A percentile compares a stretch with the other conserved stretches of the same genome.
These are phyloP conservation scores for Aspergillus hiratsukae DNA, from an alignment of 2,329 filamentous ascomycete species.

Conservation along the genomic window DNA sequence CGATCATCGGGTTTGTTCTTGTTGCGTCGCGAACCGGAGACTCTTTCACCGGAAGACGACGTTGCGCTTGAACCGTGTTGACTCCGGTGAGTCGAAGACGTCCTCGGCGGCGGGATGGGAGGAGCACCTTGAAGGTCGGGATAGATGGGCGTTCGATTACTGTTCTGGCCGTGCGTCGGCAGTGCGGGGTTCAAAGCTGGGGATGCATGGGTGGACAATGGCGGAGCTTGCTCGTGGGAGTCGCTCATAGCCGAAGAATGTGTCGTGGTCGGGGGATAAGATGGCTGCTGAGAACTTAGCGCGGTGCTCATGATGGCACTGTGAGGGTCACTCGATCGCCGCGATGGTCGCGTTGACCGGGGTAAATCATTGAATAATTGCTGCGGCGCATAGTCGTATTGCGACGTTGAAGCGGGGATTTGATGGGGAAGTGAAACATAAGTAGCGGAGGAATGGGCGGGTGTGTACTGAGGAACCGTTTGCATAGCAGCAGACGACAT, in stretches of 20 bases:
- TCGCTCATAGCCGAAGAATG: slow-evolving; percentile 42
- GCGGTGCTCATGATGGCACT: slow-evolving; percentile 10
- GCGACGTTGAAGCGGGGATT: slow-evolving; percentile 46
- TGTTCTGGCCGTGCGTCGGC: slow-evolving; percentile 24
- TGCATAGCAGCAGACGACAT: slow-evolving; percentile 64
- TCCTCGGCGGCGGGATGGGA: slow-evolving; percentile 72
- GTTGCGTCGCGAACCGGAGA: slow-evolving; percentile 37
- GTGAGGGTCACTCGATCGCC: slow-evolving; percentile 12
- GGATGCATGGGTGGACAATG: slow-evolving; percentile 40
- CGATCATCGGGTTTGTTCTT: slow-evolving; percentile 38
- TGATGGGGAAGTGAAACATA: slow-evolving; percentile 23
- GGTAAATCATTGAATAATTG: slow-evolving; percentile 27
- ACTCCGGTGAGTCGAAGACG: slow-evolving; percentile 66
- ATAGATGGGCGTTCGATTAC: slow-evolving; percentile 30
- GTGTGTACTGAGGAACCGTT: slow-evolving; percentile 53
- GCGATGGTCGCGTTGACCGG: slow-evolving; percentile 44
- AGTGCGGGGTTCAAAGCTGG: slow-evolving; percentile 34
- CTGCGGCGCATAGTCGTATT: slow-evolving; percentile 52
- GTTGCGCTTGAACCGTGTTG: slow-evolving; percentile 37
- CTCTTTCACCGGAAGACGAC: slow-evolving; percentile 30
- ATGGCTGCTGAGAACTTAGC: slow-evolving; percentile 27
- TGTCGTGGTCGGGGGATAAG: slow-evolving; percentile 27
- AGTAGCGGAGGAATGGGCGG: slow-evolving; percentile 39
- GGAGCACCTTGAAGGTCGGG: slow-evolving; percentile 55
- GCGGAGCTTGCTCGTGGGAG: slow-evolving; percentile 41